phyloP scores from a whole-genome alignment of 441 rosid species.

The Gossypium lobatum region DNA sequence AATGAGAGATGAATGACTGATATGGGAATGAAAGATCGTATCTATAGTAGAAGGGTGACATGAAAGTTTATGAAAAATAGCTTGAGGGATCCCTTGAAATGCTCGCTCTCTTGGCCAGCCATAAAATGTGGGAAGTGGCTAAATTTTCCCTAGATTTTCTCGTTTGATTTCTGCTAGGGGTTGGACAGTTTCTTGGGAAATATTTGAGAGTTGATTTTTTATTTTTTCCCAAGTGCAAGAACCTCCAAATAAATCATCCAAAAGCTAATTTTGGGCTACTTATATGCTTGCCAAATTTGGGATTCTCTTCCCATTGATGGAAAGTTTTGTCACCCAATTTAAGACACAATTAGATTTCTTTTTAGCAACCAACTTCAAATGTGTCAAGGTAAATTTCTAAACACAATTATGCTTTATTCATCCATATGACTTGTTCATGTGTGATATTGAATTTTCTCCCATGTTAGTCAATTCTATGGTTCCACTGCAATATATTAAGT shows the following conservation, averaged over 20 bases:
- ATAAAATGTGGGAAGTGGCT: background rate
- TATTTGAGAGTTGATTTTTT: too few relatives aligned
- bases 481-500: too few relatives aligned
- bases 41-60: background rate
- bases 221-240: background rate
- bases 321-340: too few relatives aligned
- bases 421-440: too few relatives aligned
- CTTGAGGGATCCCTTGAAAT: background rate
- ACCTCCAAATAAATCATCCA: background rate
- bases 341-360: too few relatives aligned
- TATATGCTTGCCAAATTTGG: background rate
- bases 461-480: too few relatives aligned
- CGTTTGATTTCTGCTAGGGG: background rate
- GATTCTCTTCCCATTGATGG: background rate
- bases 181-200: background rate
- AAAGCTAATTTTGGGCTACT: background rate
- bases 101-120: background rate
- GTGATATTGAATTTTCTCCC: too few relatives aligned
- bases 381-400: too few relatives aligned
- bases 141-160: too few relatives aligned
- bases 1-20: background rate
- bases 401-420: too few relatives aligned
- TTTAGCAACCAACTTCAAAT: too few relatives aligned
- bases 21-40: background rate
- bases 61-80: too few relatives aligned